Base-by-base conservation (phyloP, 2,329 filamentous ascomycete genomes). In the Colletotrichum sp. region DNA sequence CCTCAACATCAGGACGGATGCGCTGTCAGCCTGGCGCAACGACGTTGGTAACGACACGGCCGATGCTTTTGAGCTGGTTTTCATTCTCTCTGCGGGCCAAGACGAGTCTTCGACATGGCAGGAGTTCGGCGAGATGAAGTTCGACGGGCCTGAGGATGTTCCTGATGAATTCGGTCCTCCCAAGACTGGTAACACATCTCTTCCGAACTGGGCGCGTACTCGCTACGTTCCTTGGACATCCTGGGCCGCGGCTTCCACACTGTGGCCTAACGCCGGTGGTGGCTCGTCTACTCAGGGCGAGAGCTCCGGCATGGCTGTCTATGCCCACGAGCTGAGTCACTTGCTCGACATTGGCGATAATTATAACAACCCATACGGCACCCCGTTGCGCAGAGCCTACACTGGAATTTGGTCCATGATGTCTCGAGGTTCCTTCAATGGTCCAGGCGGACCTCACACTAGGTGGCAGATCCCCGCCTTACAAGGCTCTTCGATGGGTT, bases 61-160 rank as follows among this genome's bases (percentile, higher is more conserved):
- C 5, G 81, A 85, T 75, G 79, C 84, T 0, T 91, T 83, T 63
- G 89, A 91, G 79, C 82, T 91, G 2, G 88, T 87, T 6, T 91
- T 90, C 79, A 89, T 90, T 74, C 84, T 90, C 2, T 89, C 88
- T 0, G 88, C 89, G 0, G 89, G 89, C 7, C 88, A 91, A 77
- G 89, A 90, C 73, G 89, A 90, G 79, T 90, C 88, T 0, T 87
- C 87, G 0, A 89, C 88, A 0, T 91, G 89, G 89, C 89, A 90
- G 71, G 89, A 90, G 77, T 91, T 90, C 77, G 89, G 89, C 48
- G 86, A 89, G 80, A 90, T 91, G 87, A 87, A 84, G 73, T 91
- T 90, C 71, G 79, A 82, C 13, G 83, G 81, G 8, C 86, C 84
- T 15, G 86, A 89, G 18, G 87, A 89, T 61, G 84, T 91, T 0